Evolutionary conservation across 2,329 filamentous ascomycete species (phyloP).

Genomic region (Coniochaeta pulveracea): DNA sequence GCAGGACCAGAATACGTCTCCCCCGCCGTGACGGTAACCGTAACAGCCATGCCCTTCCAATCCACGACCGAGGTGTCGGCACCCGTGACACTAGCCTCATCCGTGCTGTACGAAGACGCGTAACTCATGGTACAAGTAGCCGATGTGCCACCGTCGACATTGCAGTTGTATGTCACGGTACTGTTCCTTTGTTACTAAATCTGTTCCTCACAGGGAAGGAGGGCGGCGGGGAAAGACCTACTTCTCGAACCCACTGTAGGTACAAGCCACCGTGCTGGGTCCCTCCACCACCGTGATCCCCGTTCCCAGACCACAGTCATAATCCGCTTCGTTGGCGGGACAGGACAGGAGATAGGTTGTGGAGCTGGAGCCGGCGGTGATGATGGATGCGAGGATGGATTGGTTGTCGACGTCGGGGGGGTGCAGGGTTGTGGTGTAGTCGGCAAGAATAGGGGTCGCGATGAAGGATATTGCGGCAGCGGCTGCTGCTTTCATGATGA

Average conservation of each 20-base stretch:
- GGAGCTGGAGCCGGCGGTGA: slow-evolving; percentile 12
- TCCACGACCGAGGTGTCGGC: slow-evolving; percentile 10
- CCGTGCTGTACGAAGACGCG: not conserved
- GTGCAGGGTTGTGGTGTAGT: no score
- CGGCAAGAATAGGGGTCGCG: no score
- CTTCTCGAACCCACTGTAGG: not conserved
- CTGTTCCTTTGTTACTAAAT: not conserved
- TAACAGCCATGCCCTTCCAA: no score
- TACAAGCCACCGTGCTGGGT: slow-evolving; percentile 8
- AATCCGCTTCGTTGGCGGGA: slow-evolving; percentile 8
- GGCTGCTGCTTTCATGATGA: no score
- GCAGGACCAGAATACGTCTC: no score
- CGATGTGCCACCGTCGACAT: not conserved
- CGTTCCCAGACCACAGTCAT: slow-evolving; percentile 11
- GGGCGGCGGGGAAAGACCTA: not conserved
- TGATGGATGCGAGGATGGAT: slow-evolving; percentile 13
- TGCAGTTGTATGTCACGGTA: not conserved
- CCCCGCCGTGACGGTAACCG: no score
- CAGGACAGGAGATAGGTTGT: slow-evolving; percentile 13
- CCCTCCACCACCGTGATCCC: slow-evolving; percentile 11
- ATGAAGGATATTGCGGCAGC: no score
- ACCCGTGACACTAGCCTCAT: not conserved
- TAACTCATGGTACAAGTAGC: not conserved
- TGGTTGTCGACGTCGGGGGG: slow-evolving; percentile 9
- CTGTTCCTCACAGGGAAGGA: not conserved